Percentiles rank a stretch among this genome's conserved stretches.
phyloP scores from a whole-genome alignment of 768 basidiomycete genomes.

The Coprinopsis strossmayeri region DNA sequence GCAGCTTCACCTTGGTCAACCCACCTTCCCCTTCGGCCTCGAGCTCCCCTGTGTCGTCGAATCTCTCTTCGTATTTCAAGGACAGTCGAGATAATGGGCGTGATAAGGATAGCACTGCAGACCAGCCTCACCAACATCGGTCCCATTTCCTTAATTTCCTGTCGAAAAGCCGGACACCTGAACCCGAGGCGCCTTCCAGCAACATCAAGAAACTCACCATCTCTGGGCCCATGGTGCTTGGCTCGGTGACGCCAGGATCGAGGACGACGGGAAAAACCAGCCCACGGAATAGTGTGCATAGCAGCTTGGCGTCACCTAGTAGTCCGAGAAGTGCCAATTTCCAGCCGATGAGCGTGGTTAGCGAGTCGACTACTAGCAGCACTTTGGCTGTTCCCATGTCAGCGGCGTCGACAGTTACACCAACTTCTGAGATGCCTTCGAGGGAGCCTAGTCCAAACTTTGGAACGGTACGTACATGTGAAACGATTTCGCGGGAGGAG shows the following conservation, averaged over 20 bases:
- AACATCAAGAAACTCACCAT: conserved; percentile 41
- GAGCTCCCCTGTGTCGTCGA: background rate
- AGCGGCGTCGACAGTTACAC: background rate
- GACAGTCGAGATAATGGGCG: too few relatives aligned
- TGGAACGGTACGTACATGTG: conserved; percentile 46
- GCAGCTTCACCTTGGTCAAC: conserved; percentile 6
- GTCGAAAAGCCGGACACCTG: conserved; percentile 38
- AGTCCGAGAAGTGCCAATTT: background rate
- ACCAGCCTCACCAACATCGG: conserved; percentile 20
- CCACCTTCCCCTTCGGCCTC: background rate
- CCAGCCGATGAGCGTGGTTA: background rate
- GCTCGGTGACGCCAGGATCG: conserved; percentile 7
- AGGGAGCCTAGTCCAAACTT: conserved; percentile 57
- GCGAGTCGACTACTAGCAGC: conserved; percentile 15
- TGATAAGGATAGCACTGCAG: too few relatives aligned
- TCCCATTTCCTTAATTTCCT: conserved; percentile 16
- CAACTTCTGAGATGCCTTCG: conserved; percentile 19
- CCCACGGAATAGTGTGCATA: background rate
- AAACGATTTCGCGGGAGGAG: background rate
- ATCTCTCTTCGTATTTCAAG: background rate
- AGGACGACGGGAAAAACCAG: background rate
- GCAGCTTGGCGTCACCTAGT: background rate
- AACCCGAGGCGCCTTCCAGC: conserved; percentile 31
- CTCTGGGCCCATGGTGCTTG: conserved; percentile 58
- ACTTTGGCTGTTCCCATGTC: background rate